Evolutionary conservation across 2,329 filamentous ascomycete genomes (phyloP), one percentile per base, ranked within the genome.

Genomic region (Furcasterigmium furcatum): DNA sequence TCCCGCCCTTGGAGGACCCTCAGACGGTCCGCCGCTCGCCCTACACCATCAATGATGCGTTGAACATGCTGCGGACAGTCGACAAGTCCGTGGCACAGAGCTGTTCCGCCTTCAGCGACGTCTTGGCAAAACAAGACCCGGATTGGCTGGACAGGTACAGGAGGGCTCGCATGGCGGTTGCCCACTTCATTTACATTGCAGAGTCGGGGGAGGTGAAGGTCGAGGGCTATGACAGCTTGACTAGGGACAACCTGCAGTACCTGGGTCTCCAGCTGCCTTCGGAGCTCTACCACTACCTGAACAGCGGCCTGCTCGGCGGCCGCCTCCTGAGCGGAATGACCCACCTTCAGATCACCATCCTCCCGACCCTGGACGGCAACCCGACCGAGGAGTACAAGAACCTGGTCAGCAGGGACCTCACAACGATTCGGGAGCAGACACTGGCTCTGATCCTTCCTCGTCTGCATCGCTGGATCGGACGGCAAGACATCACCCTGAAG

Each of bases 271-370:
- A 91, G 48, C 74, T 99, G 5, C 91, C 94, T 1, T 84, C 91
- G 34, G 94, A 99, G 66, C 74, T 97, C 16, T 91, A 92, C 62
- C 87, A 90, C 64, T 97, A 97, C 63, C 76, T 96, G 41, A 91
- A 90, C 47, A 84, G 80, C 43, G 94, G 90, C 27, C 71, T 96
- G 36, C 82, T 97, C 52, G 83, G 88, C 22, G 77, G 90, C 20
- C 82, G 88, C 40, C 75, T 96, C 30, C 77, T 95, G 12, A 88
- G 87, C 62, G 92, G 85, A 78, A 82, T 96, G 55, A 87, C 88
- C 5, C 86, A 89, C 44, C 83, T 86, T 52, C 84, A 92, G 61
- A 80, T 95, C 46, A 69, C 87, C 24, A 79, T 96, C 43, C 77
- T 83, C 43, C 86, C 92, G n/a, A 94, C 92, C 5, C 73, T 96